phyloP scores from a whole-genome alignment of 1,284 basidiomycete species.

The Ganoderma resinaceum region DNA sequence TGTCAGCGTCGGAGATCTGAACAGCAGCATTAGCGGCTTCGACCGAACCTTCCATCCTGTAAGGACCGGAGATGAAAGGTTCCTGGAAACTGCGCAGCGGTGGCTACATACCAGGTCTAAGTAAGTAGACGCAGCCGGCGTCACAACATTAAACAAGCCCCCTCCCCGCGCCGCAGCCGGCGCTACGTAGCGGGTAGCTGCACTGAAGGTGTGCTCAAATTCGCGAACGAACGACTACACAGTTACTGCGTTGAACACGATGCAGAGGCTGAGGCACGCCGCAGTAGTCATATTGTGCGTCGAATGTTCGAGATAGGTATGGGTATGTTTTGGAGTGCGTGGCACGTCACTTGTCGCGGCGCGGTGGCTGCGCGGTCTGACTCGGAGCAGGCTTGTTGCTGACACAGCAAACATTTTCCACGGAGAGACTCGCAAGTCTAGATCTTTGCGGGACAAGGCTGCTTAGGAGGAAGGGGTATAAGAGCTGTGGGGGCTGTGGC shows the following conservation, averaged over 20 bases:
- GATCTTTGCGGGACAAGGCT: not conserved
- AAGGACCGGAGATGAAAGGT: not conserved
- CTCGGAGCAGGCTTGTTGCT: not conserved
- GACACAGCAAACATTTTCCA: not conserved
- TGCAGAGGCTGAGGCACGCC: not conserved
- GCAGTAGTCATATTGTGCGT: not conserved
- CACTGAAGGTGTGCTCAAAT: not conserved
- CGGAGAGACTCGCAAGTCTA: not conserved
- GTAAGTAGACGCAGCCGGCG: not conserved
- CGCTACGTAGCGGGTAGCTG: not conserved
- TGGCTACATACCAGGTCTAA: not conserved
- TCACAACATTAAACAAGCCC: not conserved
- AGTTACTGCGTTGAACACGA: not conserved
- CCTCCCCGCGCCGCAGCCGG: not conserved
- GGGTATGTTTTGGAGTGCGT: not conserved
- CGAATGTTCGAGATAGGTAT: not conserved
- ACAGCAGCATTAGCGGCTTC: not conserved
- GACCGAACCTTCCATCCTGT: not conserved
- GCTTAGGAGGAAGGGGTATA: not conserved
- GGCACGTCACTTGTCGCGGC: not conserved
- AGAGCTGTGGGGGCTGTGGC: not conserved
- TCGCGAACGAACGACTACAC: not conserved
- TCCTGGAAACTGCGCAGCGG: not conserved
- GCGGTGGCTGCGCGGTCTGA: not conserved
- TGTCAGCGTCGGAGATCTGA: not conserved